phyloP scores from a whole-genome alignment of 306 rosid genomes.

The Prinsepia uniflora region DNA sequence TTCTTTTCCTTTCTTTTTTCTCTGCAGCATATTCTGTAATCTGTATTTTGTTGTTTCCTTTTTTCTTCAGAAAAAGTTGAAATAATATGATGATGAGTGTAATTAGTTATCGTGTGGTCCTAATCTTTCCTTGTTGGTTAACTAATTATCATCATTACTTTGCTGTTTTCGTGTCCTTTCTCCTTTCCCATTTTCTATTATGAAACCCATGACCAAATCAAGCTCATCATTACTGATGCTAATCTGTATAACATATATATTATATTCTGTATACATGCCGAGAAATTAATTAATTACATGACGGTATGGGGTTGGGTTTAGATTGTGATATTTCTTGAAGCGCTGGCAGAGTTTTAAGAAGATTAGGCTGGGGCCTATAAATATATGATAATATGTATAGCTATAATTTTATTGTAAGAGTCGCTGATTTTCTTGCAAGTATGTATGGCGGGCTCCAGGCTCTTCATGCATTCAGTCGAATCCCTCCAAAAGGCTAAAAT shows the following conservation, averaged over 20 bases:
- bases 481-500: conserved; percentile 53
- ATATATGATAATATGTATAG: background rate
- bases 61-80: conserved; percentile 43
- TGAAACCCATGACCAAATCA: background rate
- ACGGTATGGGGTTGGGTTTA: conserved; percentile 31
- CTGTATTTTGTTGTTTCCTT: conserved; percentile 28
- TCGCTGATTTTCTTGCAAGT: conserved; percentile 49
- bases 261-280: background rate
- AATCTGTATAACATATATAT: background rate
- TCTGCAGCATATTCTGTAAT: conserved; percentile 35
- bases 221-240: background rate
- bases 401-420: conserved; percentile 15
- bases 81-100: conserved; percentile 45
- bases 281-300: background rate
- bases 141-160: conserved; percentile 28
- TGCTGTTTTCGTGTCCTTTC: conserved; percentile 18
- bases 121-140: conserved; percentile 35
- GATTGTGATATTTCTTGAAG: conserved; percentile 31
- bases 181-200: conserved; percentile 7
- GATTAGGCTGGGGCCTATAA: conserved; percentile 36
- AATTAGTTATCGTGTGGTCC: conserved; percentile 36
- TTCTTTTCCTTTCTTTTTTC: background rate
- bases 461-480: conserved; percentile 36
- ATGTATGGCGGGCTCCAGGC: conserved; percentile 16
- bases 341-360: conserved; percentile 46